Evolutionary conservation across 148 eudicot genomes (phyloP), one percentile per base, ranked within the genome.

Genomic region (Rhododendron vialii): DNA sequence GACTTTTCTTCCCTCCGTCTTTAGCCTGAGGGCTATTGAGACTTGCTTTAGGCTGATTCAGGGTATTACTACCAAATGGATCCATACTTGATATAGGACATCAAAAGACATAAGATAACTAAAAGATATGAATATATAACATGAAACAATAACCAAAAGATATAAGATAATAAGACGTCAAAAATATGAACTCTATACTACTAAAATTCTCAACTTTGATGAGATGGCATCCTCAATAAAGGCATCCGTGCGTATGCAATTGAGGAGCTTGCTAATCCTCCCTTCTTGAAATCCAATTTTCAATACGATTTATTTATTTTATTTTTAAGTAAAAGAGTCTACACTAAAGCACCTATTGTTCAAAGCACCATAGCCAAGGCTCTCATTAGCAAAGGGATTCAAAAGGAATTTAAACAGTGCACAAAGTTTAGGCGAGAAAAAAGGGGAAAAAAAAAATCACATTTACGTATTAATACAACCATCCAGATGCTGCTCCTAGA

Each of bases 1-100:
- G 93, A 77, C 51, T 82, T 83, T 89, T 92, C 84, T 90, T 92
- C 87, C 83, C 82, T 83, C 81, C 86, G 13, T 63, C 87, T 82
- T 74, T 83, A 26, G 84, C 82, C 75, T 84, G 84, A 61, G 91
- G 78, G 35, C 85, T 53, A 47, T 81, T 17, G 9, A 65, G 67
- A 63, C 20, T 78, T 20, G 69, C 83, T 48, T 83, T 69, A 22
- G 83, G 71, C 38, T 14, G 65, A 75, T 53, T 55, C 80, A 78
- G 78, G 7, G 69, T 36, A 65, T 36, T 83, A 10, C 79, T 51
- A 78, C 48, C 83, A 33, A 55, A 87, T 83, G 88, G 22, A 87
- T 87, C 86, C 88, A 87, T 50, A 13, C 73, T 20, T 30, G 80
- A 11, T 22, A 47, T 10, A 79, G 61, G 8, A 20, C n/a, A 77